Evolutionary conservation across 2,329 filamentous ascomycete species (phyloP), one percentile per base, ranked within the genome.

Genomic region (Calonectria honghensis): DNA sequence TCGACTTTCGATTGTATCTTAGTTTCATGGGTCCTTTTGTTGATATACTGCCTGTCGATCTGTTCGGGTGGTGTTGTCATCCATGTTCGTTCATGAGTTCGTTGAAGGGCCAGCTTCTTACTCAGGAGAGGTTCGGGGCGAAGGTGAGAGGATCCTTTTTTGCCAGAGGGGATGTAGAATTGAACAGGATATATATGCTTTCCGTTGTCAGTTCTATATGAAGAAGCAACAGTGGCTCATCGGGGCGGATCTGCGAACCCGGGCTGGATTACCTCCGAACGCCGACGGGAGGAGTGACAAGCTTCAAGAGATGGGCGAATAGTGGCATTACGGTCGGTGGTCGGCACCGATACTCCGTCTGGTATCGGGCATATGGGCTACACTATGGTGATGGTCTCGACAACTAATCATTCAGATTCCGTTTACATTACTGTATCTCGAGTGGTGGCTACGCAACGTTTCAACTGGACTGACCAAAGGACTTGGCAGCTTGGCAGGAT

Each of bases 351-450:
- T n/a, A 20, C 10, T 18, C 65, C 71, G 66, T 64, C 41, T 24
- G 39, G 20, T 48, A 41, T 39, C 37, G 39, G 41, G 51, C 24
- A 54, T 54, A 20, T 18, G 37, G 50, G 31, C 39, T 35, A 37
- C 16, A 52, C 29, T n/a, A 20, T 27, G 24, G 6, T 13, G 27
- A 5, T 31, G 4, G 9, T 29, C 11, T 10, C n/a, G 37, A 9
- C 13, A 1, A 5, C 35, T 1, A 20, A 63, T 29, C n/a, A 61
- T 13, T 35, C 7, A 27, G 10, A 18, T 20, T 75, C 70, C 0
- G 77, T 79, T 20, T 79, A 73, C 3, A 29, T 66, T 0, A 18
- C 72, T 10, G 35, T 3, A 5, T 75, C 64, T 1, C 68, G 59
- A 1, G 35, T 67, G 0, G 69, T 14, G 18, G 50, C 48, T 13